phyloP scores from a whole-genome alignment of 2,329 filamentous ascomycete species.

The Penicillium sp. region DNA sequence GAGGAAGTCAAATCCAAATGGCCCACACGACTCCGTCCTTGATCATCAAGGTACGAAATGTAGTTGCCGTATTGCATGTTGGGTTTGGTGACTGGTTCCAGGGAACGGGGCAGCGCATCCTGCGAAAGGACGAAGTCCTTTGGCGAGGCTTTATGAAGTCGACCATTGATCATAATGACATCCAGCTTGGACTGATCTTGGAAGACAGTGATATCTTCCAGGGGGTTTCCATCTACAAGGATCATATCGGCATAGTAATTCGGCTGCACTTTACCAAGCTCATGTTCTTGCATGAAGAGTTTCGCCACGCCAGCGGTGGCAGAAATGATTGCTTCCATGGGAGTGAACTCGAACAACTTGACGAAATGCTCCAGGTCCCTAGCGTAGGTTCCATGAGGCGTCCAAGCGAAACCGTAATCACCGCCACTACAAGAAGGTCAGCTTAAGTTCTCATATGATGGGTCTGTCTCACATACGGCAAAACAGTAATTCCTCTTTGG shows the following conservation, averaged over 20 bases:
- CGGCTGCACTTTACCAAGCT: conserved; percentile 40
- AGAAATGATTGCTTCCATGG: conserved; percentile 43
- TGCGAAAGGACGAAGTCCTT: background rate
- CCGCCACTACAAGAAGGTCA: conserved; percentile 26
- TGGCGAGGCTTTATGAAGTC: conserved; percentile 38
- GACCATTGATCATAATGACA: conserved; percentile 47
- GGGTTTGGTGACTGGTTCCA: background rate
- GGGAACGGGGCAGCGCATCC: no score
- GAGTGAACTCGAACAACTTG: conserved; percentile 44
- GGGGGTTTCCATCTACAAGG: conserved; percentile 46
- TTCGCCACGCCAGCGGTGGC: conserved; percentile 40
- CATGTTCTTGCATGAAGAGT: conserved; percentile 32
- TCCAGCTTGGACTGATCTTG: conserved; percentile 43
- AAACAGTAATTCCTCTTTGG: conserved; percentile 32
- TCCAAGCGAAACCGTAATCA: conserved; percentile 48
- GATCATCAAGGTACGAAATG: background rate
- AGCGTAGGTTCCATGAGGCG: conserved; percentile 47
- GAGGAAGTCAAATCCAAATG: background rate
- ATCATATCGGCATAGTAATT: conserved; percentile 46
- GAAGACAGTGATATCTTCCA: conserved; percentile 40
- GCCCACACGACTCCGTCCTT: background rate
- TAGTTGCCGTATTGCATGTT: background rate
- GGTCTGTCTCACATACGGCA: no score
- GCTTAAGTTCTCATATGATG: background rate
- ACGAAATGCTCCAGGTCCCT: conserved; percentile 46